Evolutionary conservation across 1,139 yeast species (phyloP), one percentile per base, ranked within the genome.

Genomic region (Blastobotrys elegans): DNA sequence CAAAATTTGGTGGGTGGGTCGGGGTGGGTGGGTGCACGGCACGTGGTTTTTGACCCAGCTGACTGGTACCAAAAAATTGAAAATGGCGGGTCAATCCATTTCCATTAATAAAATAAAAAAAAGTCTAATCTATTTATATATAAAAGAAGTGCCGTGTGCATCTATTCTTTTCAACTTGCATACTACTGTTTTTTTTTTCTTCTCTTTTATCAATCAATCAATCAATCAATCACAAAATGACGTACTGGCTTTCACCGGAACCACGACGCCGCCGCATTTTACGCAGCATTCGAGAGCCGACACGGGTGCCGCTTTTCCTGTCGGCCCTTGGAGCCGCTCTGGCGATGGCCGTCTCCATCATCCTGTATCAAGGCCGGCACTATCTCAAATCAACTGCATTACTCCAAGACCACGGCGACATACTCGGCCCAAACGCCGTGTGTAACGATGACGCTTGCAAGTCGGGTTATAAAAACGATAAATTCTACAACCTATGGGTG

Each of bases 311-410:
- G 4, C 21, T 33, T 13, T 8, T 33, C 27, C 6, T 36, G 6
- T 17, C 40, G 6, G 18, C 27, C 3, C 14, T 21, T 14, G 24
- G 24, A 6, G 40, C 40, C 6, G 40, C 40, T 18, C 16, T 36
- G 18, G 18, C 40, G 18, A 10, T 36, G 3, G 24, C 29, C 13
- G 27, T 36, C 11, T 20, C 29, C 14, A 21, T 36, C 17, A 11
- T 36, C 10, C 14, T 36, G 27, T 36, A 36, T 16, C 29, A 21
- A 13, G 40, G 40, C 27, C 17, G 11, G 4, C 6, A 33, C 24
- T 33, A 33, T 11, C 21, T 33, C 37, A 6, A 33, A 33, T 33
- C 37, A 13, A 33, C 37, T 33, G 37, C 37, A 33, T 33, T 33
- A 16, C 21, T 33, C 37, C 10, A 33, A 13, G 11, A 4, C 6